phyloP scores from a whole-genome alignment of 768 basidiomycete genomes.

The Mycena chlorophos region DNA sequence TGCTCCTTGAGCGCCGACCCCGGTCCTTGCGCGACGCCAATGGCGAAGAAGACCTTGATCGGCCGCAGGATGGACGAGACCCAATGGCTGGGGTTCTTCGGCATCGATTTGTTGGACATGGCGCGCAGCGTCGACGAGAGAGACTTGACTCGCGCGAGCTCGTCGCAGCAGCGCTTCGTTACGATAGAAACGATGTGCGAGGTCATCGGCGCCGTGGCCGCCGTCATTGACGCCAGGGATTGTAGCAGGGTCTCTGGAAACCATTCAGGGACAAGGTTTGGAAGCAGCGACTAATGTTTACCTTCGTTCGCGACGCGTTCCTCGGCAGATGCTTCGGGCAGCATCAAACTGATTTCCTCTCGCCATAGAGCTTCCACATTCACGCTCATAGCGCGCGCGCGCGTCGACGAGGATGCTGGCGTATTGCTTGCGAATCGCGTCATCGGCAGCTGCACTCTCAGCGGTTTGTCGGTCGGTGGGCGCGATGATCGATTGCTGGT shows the following conservation, averaged over 20 bases:
- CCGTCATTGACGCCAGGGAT: slow-evolving; percentile 48
- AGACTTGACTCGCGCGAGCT: slow-evolving; percentile 78
- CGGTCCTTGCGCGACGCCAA: slow-evolving; percentile 55
- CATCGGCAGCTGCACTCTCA: slow-evolving; percentile 62
- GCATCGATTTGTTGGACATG: slow-evolving; percentile 69
- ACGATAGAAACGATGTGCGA: slow-evolving; percentile 70
- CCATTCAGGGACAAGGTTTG: slow-evolving; percentile 4
- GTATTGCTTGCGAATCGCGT: slow-evolving; percentile 62
- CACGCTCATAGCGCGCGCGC: slow-evolving; percentile 49
- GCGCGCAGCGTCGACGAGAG: slow-evolving; percentile 91
- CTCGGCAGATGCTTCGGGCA: slow-evolving; percentile 47
- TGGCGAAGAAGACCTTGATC: slow-evolving; percentile 70
- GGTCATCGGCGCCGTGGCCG: slow-evolving; percentile 58
- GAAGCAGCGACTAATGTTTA: slow-evolving; percentile 28
- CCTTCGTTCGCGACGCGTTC: slow-evolving; percentile 50
- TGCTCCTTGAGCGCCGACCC: slow-evolving; percentile 60
- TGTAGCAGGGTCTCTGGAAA: slow-evolving; percentile 55
- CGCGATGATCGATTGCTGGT: slow-evolving; percentile 42
- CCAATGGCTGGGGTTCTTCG: slow-evolving; percentile 85
- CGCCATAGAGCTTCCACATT: slow-evolving; percentile 63
- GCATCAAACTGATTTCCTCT: slow-evolving; percentile 61
- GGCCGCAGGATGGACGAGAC: slow-evolving; percentile 80
- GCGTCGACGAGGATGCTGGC: slow-evolving; percentile 72
- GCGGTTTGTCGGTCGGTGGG: slow-evolving; percentile 54
- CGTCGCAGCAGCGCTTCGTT: slow-evolving; percentile 79